phyloP scores from a whole-genome alignment of 106 monocot genomes.

The Iris macrosiphon region DNA sequence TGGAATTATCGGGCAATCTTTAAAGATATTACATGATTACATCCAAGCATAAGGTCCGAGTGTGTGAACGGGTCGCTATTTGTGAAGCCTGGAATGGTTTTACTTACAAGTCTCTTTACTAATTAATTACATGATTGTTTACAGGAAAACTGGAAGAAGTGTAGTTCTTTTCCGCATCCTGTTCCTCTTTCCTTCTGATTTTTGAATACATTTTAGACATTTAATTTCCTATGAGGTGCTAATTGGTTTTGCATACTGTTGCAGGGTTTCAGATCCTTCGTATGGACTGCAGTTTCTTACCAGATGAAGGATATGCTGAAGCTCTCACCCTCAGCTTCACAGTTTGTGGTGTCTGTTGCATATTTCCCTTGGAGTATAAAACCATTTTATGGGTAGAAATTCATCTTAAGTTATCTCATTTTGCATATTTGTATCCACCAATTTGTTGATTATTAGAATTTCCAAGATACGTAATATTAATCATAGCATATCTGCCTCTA shows the following conservation, averaged over 20 bases:
- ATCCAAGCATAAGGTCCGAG: no score
- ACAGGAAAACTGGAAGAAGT: no score
- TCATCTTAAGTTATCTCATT: not conserved
- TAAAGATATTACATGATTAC: no score
- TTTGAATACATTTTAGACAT: constrained; percentile 1
- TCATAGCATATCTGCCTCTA: no score
- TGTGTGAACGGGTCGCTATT: no score
- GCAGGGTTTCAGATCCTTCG: constrained; percentile 87
- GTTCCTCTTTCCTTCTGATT: not conserved
- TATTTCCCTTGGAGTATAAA: constrained; percentile 80
- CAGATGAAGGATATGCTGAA: constrained; percentile 79
- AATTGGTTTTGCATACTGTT: not conserved
- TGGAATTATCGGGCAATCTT: no score
- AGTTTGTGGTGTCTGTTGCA: constrained; percentile 53
- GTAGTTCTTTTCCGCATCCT: no score
- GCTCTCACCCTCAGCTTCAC: constrained; percentile 64
- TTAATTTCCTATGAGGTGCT: not conserved
- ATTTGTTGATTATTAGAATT: no score
- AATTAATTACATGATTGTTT: no score
- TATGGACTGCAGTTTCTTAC: constrained; percentile 87
- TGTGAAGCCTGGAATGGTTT: no score
- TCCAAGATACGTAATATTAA: no score
- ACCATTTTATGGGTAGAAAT: constrained; percentile 61
- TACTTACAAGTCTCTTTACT: no score
- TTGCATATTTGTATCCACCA: not conserved